Conservation (phyloP, 495 filamentous ascomycete species). For the Pyrenula aspistea region DNA sequence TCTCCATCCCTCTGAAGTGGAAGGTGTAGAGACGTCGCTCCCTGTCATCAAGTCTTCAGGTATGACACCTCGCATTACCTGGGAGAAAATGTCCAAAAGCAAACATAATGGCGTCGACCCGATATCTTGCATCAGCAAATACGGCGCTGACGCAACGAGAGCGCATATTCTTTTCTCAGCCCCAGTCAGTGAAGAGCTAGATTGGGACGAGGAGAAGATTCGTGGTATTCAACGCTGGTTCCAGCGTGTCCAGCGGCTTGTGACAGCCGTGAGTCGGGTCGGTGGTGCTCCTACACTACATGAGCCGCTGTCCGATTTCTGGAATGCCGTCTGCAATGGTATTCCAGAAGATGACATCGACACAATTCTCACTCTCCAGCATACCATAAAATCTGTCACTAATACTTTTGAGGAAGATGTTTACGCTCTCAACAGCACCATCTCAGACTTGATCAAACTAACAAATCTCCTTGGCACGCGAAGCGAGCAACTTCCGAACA, state of each 20-base stretch:
- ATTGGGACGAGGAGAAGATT: constrained; percentile 82
- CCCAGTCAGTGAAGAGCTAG: constrained; percentile 66
- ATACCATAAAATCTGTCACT: constrained; percentile 56
- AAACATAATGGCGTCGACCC: constrained; percentile 92
- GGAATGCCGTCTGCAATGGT: constrained; percentile 4
- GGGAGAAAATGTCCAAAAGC: constrained; percentile 94
- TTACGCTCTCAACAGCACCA: constrained; percentile 65
- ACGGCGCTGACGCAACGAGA: constrained; percentile 74
- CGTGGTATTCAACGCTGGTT: constrained; percentile 74
- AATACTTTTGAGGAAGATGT: constrained; percentile 51
- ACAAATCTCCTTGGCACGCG: constrained; percentile 46
- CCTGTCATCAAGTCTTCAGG: constrained; percentile 50
- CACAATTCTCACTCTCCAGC: constrained; percentile 51
- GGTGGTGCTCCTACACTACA: background rate
- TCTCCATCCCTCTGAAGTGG: constrained; percentile 65
- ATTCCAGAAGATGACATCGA: constrained; percentile 38
- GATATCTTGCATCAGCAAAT: constrained; percentile 49
- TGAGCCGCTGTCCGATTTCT: background rate
- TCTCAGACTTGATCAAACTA: constrained; percentile 70
- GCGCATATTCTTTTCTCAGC: constrained; percentile 84
- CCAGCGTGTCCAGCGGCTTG: constrained; percentile 37
- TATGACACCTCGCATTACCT: constrained; percentile 45
- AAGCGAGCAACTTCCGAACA: background rate
- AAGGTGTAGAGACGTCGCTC: constrained; percentile 40
- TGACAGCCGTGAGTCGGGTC: constrained; percentile 4